Base-by-base conservation (phyloP, 129 eudicot genomes). In the Tagetes patula region DNA sequence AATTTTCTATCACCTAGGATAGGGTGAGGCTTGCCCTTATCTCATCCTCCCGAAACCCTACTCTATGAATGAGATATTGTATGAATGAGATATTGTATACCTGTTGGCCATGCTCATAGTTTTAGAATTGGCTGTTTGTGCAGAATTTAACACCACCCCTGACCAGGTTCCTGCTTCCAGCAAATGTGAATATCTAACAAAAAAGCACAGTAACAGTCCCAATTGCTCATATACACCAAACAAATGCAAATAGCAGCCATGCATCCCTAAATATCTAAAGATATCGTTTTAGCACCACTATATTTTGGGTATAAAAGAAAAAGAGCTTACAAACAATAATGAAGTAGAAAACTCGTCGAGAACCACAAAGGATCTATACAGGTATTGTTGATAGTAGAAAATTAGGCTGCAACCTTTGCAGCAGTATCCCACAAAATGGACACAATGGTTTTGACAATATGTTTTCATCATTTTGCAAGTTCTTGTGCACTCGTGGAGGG, bases 341-440 rank as follows among this genome's bases (percentile, higher is more conserved):
- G 20, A 31, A 59, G 41, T 10, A 11, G 45, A 56, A 56, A 42
- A 31, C 55, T 37, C 47, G 45, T 49, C 5, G 1, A 65, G 54
- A 65, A 65, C 34, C 73, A 54, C n/a, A 66, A 8, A 2, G 34
- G 13, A 54, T 43, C 81, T 77, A 92, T 40, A 85, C 89, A 3
- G 87, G 90, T 53, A 88, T 74, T 0, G 87, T 67, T 1, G 96
- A 83, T 4, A 93, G 82, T 58, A 84, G 80, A 77, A 84, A 84
- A 36, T 74, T 85, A 0, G 96, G 92, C 73, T 78, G 98, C 65
- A 56, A 64, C 80, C 91, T 88, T 73, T 90, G 88, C 20, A 90
- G 72, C 77, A 89, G 81, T 48, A 90, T 70, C 81, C 97, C 99
- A 80, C 99, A 95, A 81, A 95, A 88, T 33, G 96, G 97, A 77